These are phyloP conservation scores for Bryum argenteum DNA, from an alignment of 225 moss, liverwort and hornwort genomes.

Conservation along the genomic window DNA sequence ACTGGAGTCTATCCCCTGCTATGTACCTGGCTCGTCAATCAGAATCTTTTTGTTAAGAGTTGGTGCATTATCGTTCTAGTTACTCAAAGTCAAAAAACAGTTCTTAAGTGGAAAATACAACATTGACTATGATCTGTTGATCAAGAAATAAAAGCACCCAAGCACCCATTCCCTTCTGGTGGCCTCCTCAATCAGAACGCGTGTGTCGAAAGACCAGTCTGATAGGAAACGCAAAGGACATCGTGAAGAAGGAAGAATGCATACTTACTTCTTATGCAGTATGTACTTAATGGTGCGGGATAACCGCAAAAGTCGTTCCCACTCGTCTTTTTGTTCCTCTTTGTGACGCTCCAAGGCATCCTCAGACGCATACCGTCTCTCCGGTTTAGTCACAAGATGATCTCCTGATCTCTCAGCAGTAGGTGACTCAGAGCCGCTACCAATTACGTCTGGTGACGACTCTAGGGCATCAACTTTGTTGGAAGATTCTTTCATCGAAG, in stretches of 20 bases:
- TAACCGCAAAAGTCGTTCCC: conserved; percentile 35
- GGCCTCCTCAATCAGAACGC: no score
- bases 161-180: no score
- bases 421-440: conserved; percentile 44
- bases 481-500: conserved; percentile 25
- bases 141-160: no score
- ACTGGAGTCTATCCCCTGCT: conserved; percentile 49
- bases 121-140: no score
- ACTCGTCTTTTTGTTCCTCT: conserved; percentile 38
- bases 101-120: not conserved
- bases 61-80: conserved; percentile 7
- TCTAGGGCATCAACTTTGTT: conserved; percentile 25
- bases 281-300: conserved; percentile 28
- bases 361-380: conserved; percentile 22
- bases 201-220: not conserved
- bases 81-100: conserved; percentile 19
- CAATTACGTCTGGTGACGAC: conserved; percentile 24
- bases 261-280: conserved; percentile 44
- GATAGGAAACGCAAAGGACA: conserved; percentile 12
- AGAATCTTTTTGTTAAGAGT: conserved; percentile 7
- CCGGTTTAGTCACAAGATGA: conserved; percentile 24
- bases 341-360: conserved; percentile 42
- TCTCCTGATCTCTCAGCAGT: conserved; percentile 29
- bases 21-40: conserved; percentile 55
- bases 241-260: conserved; percentile 11